Evolutionary conservation across 2,329 filamentous ascomycete species (phyloP), one percentile per base, ranked within the genome.

Genomic region (Cladosporium cucumerinum): DNA sequence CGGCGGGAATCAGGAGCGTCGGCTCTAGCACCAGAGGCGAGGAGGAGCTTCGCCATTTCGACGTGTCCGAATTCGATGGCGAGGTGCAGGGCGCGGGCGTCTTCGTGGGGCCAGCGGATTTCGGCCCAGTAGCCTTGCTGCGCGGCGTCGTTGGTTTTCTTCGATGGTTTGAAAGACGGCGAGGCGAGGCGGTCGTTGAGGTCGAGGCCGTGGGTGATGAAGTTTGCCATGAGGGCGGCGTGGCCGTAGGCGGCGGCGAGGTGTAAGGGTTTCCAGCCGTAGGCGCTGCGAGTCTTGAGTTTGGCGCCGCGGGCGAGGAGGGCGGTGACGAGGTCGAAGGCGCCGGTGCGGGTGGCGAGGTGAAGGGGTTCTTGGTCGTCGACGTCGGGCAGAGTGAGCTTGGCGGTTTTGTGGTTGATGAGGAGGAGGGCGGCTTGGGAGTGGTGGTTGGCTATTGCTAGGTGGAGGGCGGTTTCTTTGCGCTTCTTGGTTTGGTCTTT

Each of bases 171-270:
- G 61, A 70, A 69, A 18, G 65, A 63, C 5, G 69, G 66, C 5
- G 66, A 51, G 5, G 34, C 43, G 2, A 69, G 66, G 54, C 68
- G 67, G 11, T 68, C 69, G 55, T 70, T 65, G 23, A 67, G 39
- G 39, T 57, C 66, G 52, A 67, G 39, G 18, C 66, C 67, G 5
- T 68, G 60, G 2, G 67, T 68, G 12, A 70, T 54, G 55, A 65
- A 66, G 14, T 64, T 63, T 0, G 67, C 65, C 14, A 70, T 36
- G 16, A 70, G 59, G 0, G 63, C 30, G 26, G 39, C 36, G 36
- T 69, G 69, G 12, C 68, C 68, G 55, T 70, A 68, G 4, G 69
- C 69, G 6, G 69, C 65, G n/a, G 69, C 69, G 4, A 70, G 51
- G 43, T 69, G 69, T 4, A 68, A 54, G 2, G 69, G 66, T 48